Percentiles rank a stretch among this genome's conserved stretches.
Conservation (phyloP, 495 filamentous ascomycete species). For the Penicillium ochrochloron region DNA sequence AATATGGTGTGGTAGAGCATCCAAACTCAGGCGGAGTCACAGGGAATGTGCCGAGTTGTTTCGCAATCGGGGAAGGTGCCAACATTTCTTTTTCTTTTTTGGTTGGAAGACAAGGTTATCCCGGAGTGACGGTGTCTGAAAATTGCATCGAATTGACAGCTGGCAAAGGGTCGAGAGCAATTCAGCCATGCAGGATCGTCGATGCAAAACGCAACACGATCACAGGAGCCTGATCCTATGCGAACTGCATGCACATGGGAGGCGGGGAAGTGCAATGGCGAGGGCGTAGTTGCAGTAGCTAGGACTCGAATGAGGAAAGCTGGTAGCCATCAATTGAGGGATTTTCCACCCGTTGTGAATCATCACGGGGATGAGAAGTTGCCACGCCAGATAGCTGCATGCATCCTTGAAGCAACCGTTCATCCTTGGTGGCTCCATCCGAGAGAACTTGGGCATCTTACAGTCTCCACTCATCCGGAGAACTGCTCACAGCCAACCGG, state of each 20-base stretch:
- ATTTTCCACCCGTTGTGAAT: conserved; percentile 45
- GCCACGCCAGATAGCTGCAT: conserved; percentile 49
- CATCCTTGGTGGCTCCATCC: conserved; percentile 41
- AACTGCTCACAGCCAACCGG: conserved; percentile 44
- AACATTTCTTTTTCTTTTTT: conserved; percentile 28
- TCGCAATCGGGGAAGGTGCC: conserved; percentile 27
- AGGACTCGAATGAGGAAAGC: conserved; percentile 33
- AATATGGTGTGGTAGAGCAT: conserved; percentile 19
- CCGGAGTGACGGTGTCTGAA: conserved; percentile 33
- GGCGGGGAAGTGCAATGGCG: conserved; percentile 43
- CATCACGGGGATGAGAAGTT: conserved; percentile 31
- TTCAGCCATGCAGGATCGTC: conserved; percentile 47
- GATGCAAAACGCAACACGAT: conserved; percentile 38
- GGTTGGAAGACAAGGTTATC: conserved; percentile 32
- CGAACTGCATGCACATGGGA: conserved; percentile 38
- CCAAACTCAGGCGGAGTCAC: conserved; percentile 27
- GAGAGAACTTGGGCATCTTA: conserved; percentile 42
- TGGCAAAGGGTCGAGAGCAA: conserved; percentile 42
- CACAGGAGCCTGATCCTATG: conserved; percentile 34
- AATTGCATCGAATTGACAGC: conserved; percentile 47
- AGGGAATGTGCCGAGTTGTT: conserved; percentile 24
- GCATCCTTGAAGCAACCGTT: conserved; percentile 48
- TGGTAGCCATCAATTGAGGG: conserved; percentile 44
- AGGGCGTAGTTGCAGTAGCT: conserved; percentile 43
- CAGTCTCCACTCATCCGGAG: conserved; percentile 43